These are phyloP conservation scores for Cyberlindnera saturnus DNA, from an alignment of 805 yeast species.

Conservation along the genomic window DNA sequence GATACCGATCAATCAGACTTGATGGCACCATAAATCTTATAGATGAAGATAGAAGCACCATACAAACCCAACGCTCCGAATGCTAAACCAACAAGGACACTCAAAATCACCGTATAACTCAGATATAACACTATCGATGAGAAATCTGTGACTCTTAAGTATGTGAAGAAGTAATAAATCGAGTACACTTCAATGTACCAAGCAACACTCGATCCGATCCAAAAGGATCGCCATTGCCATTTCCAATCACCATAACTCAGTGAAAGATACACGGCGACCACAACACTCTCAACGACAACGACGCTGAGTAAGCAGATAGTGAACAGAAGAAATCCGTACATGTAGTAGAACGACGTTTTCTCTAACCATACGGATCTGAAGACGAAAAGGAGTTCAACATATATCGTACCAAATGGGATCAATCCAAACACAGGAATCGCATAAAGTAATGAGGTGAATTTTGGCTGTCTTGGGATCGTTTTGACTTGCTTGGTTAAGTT, in stretches of 20 bases:
- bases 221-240: conserved; percentile 85
- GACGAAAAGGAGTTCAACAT: conserved; percentile 67
- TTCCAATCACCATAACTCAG: conserved; percentile 48
- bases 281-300: conserved; percentile 64
- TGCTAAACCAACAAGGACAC: conserved; percentile 56
- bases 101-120: conserved; percentile 62
- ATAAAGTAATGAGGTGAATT: conserved; percentile 14
- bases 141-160: conserved; percentile 58
- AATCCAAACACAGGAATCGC: conserved; percentile 53
- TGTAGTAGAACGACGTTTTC: conserved; percentile 69
- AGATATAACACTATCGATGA: conserved; percentile 65
- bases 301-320: conserved; percentile 54
- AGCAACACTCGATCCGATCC: conserved; percentile 65
- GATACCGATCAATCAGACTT: conserved; percentile 40
- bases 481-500: conserved; percentile 17
- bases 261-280: conserved; percentile 61
- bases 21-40: conserved; percentile 51
- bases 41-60: conserved; percentile 61
- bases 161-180: conserved; percentile 53
- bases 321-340: conserved; percentile 69
- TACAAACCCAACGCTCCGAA: conserved; percentile 73
- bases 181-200: conserved; percentile 66
- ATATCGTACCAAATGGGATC: conserved; percentile 75
- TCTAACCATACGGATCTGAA: conserved; percentile 77
- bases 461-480: conserved; percentile 32